Conservation (phyloP, 768 basidiomycete genomes). For the Calocera cornea region DNA sequence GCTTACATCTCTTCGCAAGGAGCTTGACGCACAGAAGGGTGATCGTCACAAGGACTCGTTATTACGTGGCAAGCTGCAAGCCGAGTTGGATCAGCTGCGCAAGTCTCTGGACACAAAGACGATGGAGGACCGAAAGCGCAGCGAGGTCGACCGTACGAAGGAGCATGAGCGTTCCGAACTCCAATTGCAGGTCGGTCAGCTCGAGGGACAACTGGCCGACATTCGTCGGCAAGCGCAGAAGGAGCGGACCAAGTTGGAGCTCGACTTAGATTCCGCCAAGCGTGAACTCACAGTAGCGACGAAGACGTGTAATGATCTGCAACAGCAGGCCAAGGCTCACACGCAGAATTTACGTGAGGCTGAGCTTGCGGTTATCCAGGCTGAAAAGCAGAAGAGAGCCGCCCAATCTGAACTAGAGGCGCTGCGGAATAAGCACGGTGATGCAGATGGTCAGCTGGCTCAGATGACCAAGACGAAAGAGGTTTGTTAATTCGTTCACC, state of each 20-base stretch:
- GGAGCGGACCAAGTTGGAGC: constrained; percentile 55
- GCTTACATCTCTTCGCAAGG: constrained; percentile 48
- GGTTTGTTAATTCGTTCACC: constrained; percentile 31
- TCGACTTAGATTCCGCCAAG: constrained; percentile 53
- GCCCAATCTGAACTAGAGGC: constrained; percentile 61
- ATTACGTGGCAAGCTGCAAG: constrained; percentile 50
- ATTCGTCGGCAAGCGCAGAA: constrained; percentile 49
- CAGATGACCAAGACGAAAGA: constrained; percentile 56
- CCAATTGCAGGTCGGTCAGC: constrained; percentile 43
- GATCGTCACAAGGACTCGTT: constrained; percentile 36
- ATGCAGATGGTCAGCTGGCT: constrained; percentile 48
- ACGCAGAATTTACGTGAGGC: constrained; percentile 34
- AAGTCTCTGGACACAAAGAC: constrained; percentile 72
- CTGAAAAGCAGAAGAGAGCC: constrained; percentile 54
- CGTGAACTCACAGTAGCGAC: constrained; percentile 49
- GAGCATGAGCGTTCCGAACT: constrained; percentile 70
- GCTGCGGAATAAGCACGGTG: constrained; percentile 53
- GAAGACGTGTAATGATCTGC: constrained; percentile 49
- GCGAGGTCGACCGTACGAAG: constrained; percentile 74
- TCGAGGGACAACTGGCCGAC: constrained; percentile 56
- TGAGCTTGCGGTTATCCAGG: constrained; percentile 36
- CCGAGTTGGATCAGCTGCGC: constrained; percentile 76
- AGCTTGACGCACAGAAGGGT: constrained; percentile 46
- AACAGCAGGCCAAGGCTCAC: constrained; percentile 30
- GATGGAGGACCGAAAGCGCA: constrained; percentile 69